phyloP scores from a whole-genome alignment of 2,329 filamentous ascomycete genomes.

The Colletotrichum acutatum region DNA sequence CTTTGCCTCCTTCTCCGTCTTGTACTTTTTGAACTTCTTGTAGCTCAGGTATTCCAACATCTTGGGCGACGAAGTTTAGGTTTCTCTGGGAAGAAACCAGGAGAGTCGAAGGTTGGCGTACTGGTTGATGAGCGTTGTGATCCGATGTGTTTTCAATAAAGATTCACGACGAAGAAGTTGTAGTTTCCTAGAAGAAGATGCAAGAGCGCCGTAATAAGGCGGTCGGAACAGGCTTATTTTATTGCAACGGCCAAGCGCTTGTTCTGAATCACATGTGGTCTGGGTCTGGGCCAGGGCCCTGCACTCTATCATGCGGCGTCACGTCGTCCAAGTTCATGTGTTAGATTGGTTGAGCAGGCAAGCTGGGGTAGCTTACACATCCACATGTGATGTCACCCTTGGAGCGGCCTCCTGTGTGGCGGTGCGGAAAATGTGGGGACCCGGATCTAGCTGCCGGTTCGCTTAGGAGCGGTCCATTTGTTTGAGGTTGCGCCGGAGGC shows the following conservation, averaged over 20 bases:
- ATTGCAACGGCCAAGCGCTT: slow-evolving; percentile 28
- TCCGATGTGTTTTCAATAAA: background rate
- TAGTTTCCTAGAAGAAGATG: background rate
- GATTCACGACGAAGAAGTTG: background rate
- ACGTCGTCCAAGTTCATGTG: slow-evolving; percentile 12
- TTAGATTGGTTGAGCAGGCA: slow-evolving; percentile 18
- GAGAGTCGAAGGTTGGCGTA: too few species aligned
- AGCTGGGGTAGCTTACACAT: slow-evolving; percentile 34
- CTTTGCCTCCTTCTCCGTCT: slow-evolving; percentile 57
- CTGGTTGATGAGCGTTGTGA: slow-evolving; percentile 35
- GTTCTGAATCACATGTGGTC: slow-evolving; percentile 32
- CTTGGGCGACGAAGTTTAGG: background rate
- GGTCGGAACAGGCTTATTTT: slow-evolving; percentile 25
- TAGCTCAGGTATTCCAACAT: slow-evolving; percentile 74
- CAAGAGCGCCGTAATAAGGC: background rate
- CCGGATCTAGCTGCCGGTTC: slow-evolving; percentile 21
- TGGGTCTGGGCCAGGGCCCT: slow-evolving; percentile 4
- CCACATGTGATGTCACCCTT: slow-evolving; percentile 37
- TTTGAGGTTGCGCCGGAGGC: slow-evolving; percentile 25
- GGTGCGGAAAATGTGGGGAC: slow-evolving; percentile 12
- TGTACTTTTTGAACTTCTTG: slow-evolving; percentile 72
- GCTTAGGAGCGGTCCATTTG: slow-evolving; percentile 21
- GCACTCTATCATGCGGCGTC: slow-evolving; percentile 10
- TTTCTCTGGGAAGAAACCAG: background rate
- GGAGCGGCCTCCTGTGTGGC: slow-evolving; percentile 31